phyloP scores from a whole-genome alignment of 23 red algal species.

The Chondrus crispus region DNA sequence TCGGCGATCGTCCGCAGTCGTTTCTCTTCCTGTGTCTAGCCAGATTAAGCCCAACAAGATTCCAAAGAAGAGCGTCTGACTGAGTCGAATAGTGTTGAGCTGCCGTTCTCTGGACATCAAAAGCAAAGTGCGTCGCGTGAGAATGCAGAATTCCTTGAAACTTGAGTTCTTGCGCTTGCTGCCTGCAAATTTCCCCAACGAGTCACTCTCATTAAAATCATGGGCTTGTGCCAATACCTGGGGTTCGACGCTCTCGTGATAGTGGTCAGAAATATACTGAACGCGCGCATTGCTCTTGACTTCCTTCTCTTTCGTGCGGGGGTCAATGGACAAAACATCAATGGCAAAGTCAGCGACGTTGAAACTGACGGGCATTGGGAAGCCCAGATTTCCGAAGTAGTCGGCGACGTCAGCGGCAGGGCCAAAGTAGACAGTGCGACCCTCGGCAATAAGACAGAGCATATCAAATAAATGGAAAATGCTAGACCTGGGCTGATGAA shows the following conservation, averaged over 20 bases:
- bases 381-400: constrained; percentile 68
- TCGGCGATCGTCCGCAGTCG: constrained; percentile 17
- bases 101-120: constrained; percentile 62
- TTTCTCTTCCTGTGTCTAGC: constrained; percentile 44
- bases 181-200: not conserved
- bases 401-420: constrained; percentile 34
- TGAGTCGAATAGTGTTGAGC: constrained; percentile 62
- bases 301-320: constrained; percentile 1
- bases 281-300: constrained; percentile 18
- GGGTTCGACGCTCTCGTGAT: constrained; percentile 33
- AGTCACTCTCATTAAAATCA: not conserved
- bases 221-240: not conserved
- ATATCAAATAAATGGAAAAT: constrained; percentile 82
- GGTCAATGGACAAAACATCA: constrained; percentile 57
- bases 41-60: constrained; percentile 84
- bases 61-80: constrained; percentile 78
- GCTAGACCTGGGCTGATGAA: constrained; percentile 91
- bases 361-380: constrained; percentile 56
- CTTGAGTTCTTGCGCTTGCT: not conserved
- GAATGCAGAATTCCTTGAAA: constrained; percentile 64
- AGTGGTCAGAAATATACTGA: constrained; percentile 32
- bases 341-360: constrained; percentile 80
- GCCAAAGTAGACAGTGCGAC: constrained; percentile 72
- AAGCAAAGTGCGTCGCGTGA: constrained; percentile 46
- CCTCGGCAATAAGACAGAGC: constrained; percentile 66